Evolutionary conservation across 2,329 filamentous ascomycete species (phyloP), one percentile per base, ranked within the genome.

Genomic region (Aspergillus jensenii): DNA sequence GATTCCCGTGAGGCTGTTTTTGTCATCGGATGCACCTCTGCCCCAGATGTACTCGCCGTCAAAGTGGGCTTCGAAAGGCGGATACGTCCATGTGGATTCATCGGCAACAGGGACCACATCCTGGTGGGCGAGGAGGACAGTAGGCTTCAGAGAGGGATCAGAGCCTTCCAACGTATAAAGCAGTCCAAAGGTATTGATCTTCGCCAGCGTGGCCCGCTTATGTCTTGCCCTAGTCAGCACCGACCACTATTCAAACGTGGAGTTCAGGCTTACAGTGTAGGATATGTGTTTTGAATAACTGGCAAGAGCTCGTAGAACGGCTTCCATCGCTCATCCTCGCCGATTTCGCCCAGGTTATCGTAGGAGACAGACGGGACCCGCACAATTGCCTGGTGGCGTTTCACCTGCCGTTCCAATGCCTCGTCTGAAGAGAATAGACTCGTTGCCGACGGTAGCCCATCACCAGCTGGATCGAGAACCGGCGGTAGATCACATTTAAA

Each of bases 11-110:
- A 52, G 19, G n/a, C 40, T 45, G 7, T 45, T 45, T 17, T 52
- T 52, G 50, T 52, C 50, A 41, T 52, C 50, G 17, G 50, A 45
- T 4, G 50, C 50, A n/a, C 50, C 50, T 6, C 50, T 40, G 40
- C 50, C 50, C 50, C 50, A 52, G 40, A 52, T 52, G 7, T 45
- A 45, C 27, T 52, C 50, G 11, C 50, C 50, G 25, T 52, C 50
- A 35, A 52, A 52, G 19, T 52, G 27, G 6, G 40, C 50, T n/a
- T 52, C 50, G 27, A 45, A 52, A 11, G 50, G 50, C 14, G 50
- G 50, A 11, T 45, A 35, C 2, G 40, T 33, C 50, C 50, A 52
- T 15, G 41, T 46, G 3, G 51, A 53, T 21, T 7, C 51, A 37
- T 46, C 41, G 6, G 41, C 41, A 9, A 53, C 51, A 23, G 51